Conservation (phyloP, 169 alveolate species). For the Eimeria tenella region DNA sequence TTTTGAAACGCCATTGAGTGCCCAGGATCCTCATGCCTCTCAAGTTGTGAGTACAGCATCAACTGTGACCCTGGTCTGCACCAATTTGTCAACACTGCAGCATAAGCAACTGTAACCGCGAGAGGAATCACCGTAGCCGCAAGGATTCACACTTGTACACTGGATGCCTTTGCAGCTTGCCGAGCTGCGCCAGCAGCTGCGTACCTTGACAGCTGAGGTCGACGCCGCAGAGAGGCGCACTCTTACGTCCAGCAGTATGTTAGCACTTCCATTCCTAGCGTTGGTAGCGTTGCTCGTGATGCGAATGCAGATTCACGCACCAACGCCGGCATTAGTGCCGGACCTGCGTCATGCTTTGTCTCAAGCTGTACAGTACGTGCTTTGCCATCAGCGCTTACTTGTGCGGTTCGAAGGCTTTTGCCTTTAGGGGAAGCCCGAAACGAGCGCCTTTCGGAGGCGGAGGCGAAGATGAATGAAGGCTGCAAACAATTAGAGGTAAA, state of each 20-base stretch:
- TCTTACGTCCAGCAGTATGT: not conserved
- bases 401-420: not conserved
- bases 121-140: too few relatives aligned
- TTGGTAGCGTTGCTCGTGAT: not conserved
- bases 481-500: constrained; percentile 28
- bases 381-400: too few relatives aligned
- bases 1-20: not conserved
- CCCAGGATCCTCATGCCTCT: not conserved
- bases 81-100: not conserved
- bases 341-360: not conserved
- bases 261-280: not conserved
- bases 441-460: not conserved
- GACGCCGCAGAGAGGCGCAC: constrained; percentile 43
- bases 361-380: too few relatives aligned
- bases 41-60: not conserved
- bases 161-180: not conserved
- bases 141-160: too few relatives aligned
- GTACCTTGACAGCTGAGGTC: not conserved
- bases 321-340: not conserved
- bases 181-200: constrained; percentile 11
- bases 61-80: not conserved
- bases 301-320: not conserved
- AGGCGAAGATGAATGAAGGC: constrained; percentile 39
- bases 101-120: not conserved
- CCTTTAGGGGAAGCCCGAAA: constrained; percentile 6